phyloP scores from a whole-genome alignment of 2,329 filamentous ascomycete genomes.

The Acrocalymma vagum region DNA sequence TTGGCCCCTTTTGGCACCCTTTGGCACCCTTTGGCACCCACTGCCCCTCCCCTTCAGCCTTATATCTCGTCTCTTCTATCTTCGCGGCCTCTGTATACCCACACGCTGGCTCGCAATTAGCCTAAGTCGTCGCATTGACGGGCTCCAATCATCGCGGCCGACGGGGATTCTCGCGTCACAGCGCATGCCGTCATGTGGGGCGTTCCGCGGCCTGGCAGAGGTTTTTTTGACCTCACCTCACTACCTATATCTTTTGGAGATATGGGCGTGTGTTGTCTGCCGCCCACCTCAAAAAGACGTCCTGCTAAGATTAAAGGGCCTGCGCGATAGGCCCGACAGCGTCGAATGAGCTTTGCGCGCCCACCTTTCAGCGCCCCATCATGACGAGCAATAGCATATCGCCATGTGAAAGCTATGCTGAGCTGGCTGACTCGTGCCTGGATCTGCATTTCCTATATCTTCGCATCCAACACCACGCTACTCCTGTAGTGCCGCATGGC shows the following conservation, averaged over 20 bases:
- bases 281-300: constrained; percentile 18
- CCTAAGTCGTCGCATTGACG: constrained; percentile 32
- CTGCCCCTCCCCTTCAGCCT: constrained; percentile 6
- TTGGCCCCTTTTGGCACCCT: constrained; percentile 10
- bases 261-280: constrained; percentile 25
- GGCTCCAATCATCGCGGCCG: constrained; percentile 24
- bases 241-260: constrained; percentile 28
- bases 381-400: constrained; percentile 29
- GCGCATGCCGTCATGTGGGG: constrained; percentile 30
- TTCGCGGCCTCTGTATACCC: too few species aligned
- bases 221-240: constrained; percentile 36
- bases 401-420: constrained; percentile 30
- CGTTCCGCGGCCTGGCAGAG: constrained; percentile 16
- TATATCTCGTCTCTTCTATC: too few species aligned
- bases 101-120: too few species aligned
- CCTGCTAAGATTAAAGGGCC: constrained; percentile 44
- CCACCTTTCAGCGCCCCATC: constrained; percentile 9
- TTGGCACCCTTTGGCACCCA: constrained; percentile 9
- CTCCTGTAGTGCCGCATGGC: constrained; percentile 20
- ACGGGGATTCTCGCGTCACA: constrained; percentile 26
- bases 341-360: constrained; percentile 18
- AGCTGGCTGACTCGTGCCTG: constrained; percentile 44
- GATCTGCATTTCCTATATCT: constrained; percentile 42
- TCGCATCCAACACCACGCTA: constrained; percentile 18
- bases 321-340: constrained; percentile 21